Evolutionary conservation across 2,329 filamentous ascomycete genomes (phyloP), one percentile per base, ranked within the genome.

Genomic region (Aureobasidium sp.): DNA sequence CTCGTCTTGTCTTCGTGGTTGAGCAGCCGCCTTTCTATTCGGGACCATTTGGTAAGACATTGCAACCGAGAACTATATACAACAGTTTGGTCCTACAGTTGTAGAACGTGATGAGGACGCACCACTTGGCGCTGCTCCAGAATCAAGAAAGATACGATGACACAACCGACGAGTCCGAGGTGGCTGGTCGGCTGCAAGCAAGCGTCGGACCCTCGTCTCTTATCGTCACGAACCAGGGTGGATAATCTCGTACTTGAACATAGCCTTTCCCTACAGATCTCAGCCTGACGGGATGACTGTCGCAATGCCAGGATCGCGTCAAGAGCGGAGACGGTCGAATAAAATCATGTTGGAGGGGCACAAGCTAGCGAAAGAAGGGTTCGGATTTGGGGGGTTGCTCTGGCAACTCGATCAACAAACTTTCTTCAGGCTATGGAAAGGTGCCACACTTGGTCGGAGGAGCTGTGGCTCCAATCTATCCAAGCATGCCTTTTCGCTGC

Each of bases 381-480:
- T 48, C 31, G 29, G 57, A 9, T 60, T 39, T 60, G 57, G 57
- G 36, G 55, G 36, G 57, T 60, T 60, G 57, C 45, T 51, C 25
- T 7, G 39, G 45, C 57, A 51, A 60, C 57, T 17, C 11, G 20
- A 34, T 58, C 39, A 44, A 48, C 31, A 58, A 58, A 58, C 27
- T 57, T 57, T 34, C 7, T 25, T 15, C 11, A 36, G 55, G 42
- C 14, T 47, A 14, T 14, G 22, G 47, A 39, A 47, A 47, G 42
- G 42, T 48, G 44, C 55, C 55, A 59, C 55, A 59, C 15, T 57
- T 31, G 14, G 11, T 14, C 36, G 31, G 27, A 44, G 42, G 55
- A 59, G 31, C 42, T 59, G 42, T 59, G 55, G 55, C 55, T 48
- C 57, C 31, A 60, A 60, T 60, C 42, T 60, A 60, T 60, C 57